A percentile compares a stretch with the other conserved stretches of the same genome.
Evolutionary conservation across 2,329 filamentous ascomycete genomes (phyloP).

Genomic region (Atkinsonella texensis): DNA sequence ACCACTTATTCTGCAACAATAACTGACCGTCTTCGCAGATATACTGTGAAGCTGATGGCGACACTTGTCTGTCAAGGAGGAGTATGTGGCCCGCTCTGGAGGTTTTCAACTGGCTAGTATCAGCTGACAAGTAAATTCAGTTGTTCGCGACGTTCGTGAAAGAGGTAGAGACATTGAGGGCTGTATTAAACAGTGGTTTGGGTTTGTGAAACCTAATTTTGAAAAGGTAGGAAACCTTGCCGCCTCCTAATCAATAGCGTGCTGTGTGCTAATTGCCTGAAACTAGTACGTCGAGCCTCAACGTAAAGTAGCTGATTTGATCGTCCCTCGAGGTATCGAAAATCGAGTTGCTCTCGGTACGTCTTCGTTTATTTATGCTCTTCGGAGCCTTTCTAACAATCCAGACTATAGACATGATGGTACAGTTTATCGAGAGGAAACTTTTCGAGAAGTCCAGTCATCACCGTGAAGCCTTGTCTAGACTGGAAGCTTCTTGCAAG

Average conservation of each 20-base stretch:
- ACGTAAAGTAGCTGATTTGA: slow-evolving; percentile 82
- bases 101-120: background rate
- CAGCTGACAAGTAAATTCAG: slow-evolving; percentile 27
- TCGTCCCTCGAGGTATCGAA: slow-evolving; percentile 87
- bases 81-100: slow-evolving; percentile 38
- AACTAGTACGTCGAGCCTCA: slow-evolving; percentile 75
- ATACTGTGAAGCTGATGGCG: slow-evolving; percentile 91
- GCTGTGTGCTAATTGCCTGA: background rate
- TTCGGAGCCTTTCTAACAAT: slow-evolving; percentile 5
- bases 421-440: slow-evolving; percentile 82
- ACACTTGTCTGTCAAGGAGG: slow-evolving; percentile 82
- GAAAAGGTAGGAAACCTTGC: slow-evolving; percentile 43
- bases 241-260: background rate
- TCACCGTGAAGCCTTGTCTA: slow-evolving; percentile 68
- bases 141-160: slow-evolving; percentile 78
- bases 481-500: slow-evolving; percentile 60
- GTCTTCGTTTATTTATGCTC: slow-evolving; percentile 11
- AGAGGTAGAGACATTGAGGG: slow-evolving; percentile 86
- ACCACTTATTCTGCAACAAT: background rate
- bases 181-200: slow-evolving; percentile 97
- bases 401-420: slow-evolving; percentile 62
- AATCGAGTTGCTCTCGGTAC: slow-evolving; percentile 81
- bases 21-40: slow-evolving; percentile 42
- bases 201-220: slow-evolving; percentile 93
- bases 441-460: slow-evolving; percentile 73